phyloP scores from a whole-genome alignment of 345 rosid species.

The Brassica cretica region DNA sequence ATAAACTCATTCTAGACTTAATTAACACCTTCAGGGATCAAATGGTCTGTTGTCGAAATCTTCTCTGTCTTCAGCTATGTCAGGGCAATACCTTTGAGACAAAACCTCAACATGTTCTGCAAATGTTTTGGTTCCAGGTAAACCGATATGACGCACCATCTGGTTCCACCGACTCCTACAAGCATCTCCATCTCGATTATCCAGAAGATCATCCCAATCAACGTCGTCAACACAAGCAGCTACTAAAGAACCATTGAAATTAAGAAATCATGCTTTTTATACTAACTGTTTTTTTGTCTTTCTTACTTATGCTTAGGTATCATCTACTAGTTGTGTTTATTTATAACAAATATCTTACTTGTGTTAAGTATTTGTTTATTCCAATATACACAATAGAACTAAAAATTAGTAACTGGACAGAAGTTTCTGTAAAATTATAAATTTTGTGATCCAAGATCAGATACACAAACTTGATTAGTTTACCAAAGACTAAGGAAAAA shows the following conservation, averaged over 20 bases:
- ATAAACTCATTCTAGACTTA: background rate
- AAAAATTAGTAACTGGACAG: background rate
- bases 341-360: too few relatives aligned
- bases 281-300: too few relatives aligned
- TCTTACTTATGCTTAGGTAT: too few relatives aligned
- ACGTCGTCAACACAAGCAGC: constrained; percentile 78
- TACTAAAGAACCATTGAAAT: too few relatives aligned
- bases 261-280: too few relatives aligned
- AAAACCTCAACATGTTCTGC: constrained; percentile 63
- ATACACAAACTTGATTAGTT: constrained; percentile 3
- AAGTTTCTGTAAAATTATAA: background rate
- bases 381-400: background rate
- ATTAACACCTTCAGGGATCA: constrained; percentile 31
- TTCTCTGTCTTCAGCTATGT: constrained; percentile 63
- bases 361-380: too few relatives aligned
- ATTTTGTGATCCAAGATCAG: background rate
- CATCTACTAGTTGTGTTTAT: too few relatives aligned
- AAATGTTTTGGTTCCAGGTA: constrained; percentile 47
- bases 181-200: constrained; percentile 39
- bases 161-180: constrained; percentile 60
- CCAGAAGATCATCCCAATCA: constrained; percentile 74
- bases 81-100: constrained; percentile 53
- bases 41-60: constrained; percentile 46
- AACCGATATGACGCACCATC: constrained; percentile 62
- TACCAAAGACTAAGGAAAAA: background rate